These are phyloP conservation scores for Wickerhamomyces alni DNA, from an alignment of 805 yeast genomes.

Conservation along the genomic window DNA sequence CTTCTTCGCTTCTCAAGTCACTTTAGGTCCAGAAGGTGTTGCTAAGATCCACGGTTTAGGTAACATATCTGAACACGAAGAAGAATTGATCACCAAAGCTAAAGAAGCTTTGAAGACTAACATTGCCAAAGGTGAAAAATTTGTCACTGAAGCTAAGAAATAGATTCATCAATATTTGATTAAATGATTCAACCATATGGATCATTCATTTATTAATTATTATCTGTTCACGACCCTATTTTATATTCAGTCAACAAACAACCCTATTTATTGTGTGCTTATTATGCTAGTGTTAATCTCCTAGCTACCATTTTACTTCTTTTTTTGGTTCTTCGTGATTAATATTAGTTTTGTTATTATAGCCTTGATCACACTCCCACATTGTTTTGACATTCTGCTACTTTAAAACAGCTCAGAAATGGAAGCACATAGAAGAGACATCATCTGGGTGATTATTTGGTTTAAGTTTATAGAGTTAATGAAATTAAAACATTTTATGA, in stretches of 20 bases:
- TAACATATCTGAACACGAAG: conserved; percentile 68
- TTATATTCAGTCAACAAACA: too few relatives aligned
- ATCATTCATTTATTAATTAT: too few relatives aligned
- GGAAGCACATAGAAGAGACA: not conserved
- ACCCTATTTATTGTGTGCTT: conserved; percentile 1
- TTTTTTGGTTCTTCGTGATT: not conserved
- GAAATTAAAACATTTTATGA: not conserved
- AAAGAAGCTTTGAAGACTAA: conserved; percentile 86
- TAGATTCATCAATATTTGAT: conserved; percentile 1
- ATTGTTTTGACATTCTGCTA: not conserved
- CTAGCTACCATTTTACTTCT: too few relatives aligned
- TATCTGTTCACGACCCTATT: too few relatives aligned
- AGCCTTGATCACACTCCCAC: not conserved
- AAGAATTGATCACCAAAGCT: conserved; percentile 74
- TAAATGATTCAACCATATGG: not conserved
- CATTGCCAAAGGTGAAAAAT: conserved; percentile 90
- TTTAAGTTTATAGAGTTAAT: conserved; percentile 1
- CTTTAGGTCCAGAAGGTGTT: conserved; percentile 90
- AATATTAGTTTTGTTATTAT: not conserved
- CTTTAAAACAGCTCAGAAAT: not conserved
- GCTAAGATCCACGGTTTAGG: conserved; percentile 77
- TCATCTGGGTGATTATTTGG: not conserved
- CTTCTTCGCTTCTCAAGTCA: conserved; percentile 92
- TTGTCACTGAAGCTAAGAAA: conserved; percentile 69
- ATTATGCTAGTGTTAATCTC: not conserved